Evolutionary conservation across 192 early-diverging fungal genomes (phyloP).

Genomic region (Umbelopsis isabellina): DNA sequence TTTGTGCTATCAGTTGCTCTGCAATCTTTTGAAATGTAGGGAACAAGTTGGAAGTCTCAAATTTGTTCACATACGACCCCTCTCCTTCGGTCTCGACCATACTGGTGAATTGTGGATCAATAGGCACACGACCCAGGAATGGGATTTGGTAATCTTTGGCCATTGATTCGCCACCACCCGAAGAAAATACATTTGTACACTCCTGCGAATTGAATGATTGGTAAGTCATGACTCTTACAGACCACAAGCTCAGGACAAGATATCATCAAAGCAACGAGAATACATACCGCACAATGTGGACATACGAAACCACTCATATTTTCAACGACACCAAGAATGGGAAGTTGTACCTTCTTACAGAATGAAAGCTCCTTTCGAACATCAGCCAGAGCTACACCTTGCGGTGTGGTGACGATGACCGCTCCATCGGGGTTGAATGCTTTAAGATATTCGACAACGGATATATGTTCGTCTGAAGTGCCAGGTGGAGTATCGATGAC

Average conservation of each 20-base stretch:
- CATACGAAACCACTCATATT: constrained; percentile 98
- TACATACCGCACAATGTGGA: constrained; percentile 71
- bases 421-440: constrained; percentile 83
- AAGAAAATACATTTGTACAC: constrained; percentile 90
- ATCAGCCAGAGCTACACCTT: constrained; percentile 78
- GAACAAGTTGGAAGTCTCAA: constrained; percentile 54
- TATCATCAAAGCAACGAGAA: background rate
- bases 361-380: constrained; percentile 96
- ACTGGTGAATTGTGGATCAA: constrained; percentile 81
- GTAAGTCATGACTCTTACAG: constrained; percentile 56
- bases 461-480: constrained; percentile 97
- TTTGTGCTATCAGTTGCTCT: constrained; percentile 2
- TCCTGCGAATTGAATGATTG: constrained; percentile 56
- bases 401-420: constrained; percentile 96
- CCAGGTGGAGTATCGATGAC: constrained; percentile 97
- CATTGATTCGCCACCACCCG: constrained; percentile 91
- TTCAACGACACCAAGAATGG: constrained; percentile 89
- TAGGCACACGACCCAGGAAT: constrained; percentile 90
- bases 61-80: constrained; percentile 48
- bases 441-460: constrained; percentile 89
- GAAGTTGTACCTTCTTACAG: constrained; percentile 84
- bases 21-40: constrained; percentile 55
- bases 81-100: constrained; percentile 58
- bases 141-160: constrained; percentile 81
- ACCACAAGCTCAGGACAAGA: constrained; percentile 40